Base-by-base conservation (phyloP, 225 moss, liverwort and hornwort genomes). In the Climacium dendroides region DNA sequence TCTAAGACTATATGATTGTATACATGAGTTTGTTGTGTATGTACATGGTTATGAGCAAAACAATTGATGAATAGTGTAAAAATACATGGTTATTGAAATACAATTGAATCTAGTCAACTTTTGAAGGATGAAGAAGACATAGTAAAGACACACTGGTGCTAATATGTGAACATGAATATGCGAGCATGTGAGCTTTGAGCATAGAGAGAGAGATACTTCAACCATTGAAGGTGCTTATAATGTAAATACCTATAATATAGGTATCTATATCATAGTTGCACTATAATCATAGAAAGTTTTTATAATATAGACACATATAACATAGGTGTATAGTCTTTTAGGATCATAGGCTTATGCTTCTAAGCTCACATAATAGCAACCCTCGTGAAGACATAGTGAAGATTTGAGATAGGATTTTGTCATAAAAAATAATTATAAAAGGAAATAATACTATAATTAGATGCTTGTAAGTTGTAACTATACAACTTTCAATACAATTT, bases 101-200 rank as follows among this genome's bases (percentile, higher is more conserved):
- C 24, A 14, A 24, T 69, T 39, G 8, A 39, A 39, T 69, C 4
- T 8, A 39, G 4, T 69, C 39, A 69, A 69, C 4, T 23, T 39
- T 3, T 39, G 8, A 69, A 3, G 24, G 8, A 22, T n/a, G 37
- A 69, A 24, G 6, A 66, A 66, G 20, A n/a, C 19, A 35, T 18
- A 10, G 5, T 19, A 10, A 66, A 3, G 7, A 69, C 0, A 39
- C n/a, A n/a, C n/a, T n/a, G n/a, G n/a, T n/a, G n/a, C n/a, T n/a
- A n/a, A n/a, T n/a, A n/a, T n/a, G n/a, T n/a, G n/a, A n/a, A n/a
- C n/a, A n/a, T n/a, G n/a, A n/a, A n/a, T n/a, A n/a, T n/a, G n/a
- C n/a, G n/a, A n/a, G n/a, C n/a, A n/a, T n/a, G n/a, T n/a, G n/a
- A n/a, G n/a, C n/a, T n/a, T n/a, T n/a, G n/a, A n/a, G n/a, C n/a